A percentile compares a stretch with the other conserved stretches of the same genome.
Conservation (phyloP, 176 grass and related monocot genomes). For the Eragrostis nindensis region DNA sequence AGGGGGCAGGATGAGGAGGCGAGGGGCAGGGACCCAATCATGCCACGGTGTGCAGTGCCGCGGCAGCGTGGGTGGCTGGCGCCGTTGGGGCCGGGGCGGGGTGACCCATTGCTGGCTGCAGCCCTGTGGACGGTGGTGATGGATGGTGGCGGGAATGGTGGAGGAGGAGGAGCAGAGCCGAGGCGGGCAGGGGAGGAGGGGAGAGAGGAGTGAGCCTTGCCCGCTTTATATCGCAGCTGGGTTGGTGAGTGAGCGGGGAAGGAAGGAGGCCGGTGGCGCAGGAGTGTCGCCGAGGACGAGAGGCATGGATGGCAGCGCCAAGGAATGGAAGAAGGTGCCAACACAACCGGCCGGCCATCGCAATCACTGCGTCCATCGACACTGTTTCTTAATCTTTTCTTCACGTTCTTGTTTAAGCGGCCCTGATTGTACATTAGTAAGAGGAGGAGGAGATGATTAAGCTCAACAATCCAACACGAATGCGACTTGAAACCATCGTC, state of each 20-base stretch:
- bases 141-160: background rate
- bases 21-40: slow-evolving; percentile 45
- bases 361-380: too few relatives aligned
- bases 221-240: slow-evolving; percentile 20
- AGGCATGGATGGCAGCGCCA: too few relatives aligned
- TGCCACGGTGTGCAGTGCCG: slow-evolving; percentile 54
- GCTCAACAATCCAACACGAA: too few relatives aligned
- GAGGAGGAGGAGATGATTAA: too few relatives aligned
- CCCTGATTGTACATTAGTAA: too few relatives aligned
- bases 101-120: background rate
- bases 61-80: slow-evolving; percentile 16
- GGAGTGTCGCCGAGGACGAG: too few relatives aligned
- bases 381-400: too few relatives aligned
- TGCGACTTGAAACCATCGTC: too few relatives aligned
- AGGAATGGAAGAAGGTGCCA: background rate
- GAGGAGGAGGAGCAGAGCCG: background rate
- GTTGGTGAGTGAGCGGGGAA: too few relatives aligned
- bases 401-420: background rate
- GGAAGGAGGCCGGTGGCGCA: too few relatives aligned
- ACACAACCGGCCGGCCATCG: too few relatives aligned
- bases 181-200: background rate
- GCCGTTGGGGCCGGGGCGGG: background rate
- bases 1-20: slow-evolving; percentile 2
- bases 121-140: background rate
- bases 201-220: background rate